A percentile compares a stretch with the other conserved stretches of the same genome.
Conservation (phyloP, 345 rosid genomes). For the Melaleuca alternifolia region DNA sequence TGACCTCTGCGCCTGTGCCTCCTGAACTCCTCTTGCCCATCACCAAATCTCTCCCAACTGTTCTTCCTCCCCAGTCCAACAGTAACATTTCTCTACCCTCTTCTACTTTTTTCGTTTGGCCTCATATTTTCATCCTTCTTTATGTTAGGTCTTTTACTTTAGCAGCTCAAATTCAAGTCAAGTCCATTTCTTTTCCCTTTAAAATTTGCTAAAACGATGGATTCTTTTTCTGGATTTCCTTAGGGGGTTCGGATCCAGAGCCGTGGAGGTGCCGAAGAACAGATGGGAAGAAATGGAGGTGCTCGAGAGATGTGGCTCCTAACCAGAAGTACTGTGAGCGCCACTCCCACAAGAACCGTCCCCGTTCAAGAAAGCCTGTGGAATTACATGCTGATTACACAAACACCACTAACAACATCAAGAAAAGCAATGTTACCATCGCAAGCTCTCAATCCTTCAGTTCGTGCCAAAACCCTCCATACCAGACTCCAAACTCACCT, state of each 20-base stretch:
- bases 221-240: not conserved
- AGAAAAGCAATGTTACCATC: slow-evolving; percentile 6
- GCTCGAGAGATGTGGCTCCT: slow-evolving; percentile 62
- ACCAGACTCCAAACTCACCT: not conserved
- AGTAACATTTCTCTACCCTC: not conserved
- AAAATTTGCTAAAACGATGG: not conserved
- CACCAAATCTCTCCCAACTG: slow-evolving; percentile 12
- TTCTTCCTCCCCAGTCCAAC: slow-evolving; percentile 4
- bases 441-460: slow-evolving; percentile 5
- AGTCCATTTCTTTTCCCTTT: not conserved
- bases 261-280: slow-evolving; percentile 78
- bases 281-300: slow-evolving; percentile 80
- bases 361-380: slow-evolving; percentile 96
- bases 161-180: not conserved
- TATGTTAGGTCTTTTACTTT: not conserved
- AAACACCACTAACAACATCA: slow-evolving; percentile 9
- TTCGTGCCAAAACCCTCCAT: not conserved
- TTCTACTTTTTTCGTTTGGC: not conserved
- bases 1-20: slow-evolving; percentile 46
- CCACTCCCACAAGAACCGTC: slow-evolving; percentile 62
- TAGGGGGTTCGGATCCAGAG: slow-evolving; percentile 28
- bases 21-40: slow-evolving; percentile 40
- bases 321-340: slow-evolving; percentile 70
- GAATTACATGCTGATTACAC: slow-evolving; percentile 27
- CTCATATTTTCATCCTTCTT: not conserved